Base-by-base conservation (phyloP, 2,329 filamentous ascomycete genomes). In the Phaeosphaeria sp. region DNA sequence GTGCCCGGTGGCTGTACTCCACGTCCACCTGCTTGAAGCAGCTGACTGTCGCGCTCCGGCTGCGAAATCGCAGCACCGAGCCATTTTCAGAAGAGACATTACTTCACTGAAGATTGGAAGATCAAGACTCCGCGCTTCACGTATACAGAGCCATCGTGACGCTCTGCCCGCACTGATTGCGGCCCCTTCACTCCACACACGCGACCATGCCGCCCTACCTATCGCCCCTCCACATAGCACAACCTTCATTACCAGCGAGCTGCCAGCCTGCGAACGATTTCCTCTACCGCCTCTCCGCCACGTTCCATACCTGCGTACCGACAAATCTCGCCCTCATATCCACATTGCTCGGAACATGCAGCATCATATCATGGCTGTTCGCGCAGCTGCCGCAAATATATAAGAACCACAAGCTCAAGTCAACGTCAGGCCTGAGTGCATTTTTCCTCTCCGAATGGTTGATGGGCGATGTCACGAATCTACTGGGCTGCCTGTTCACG, bases 311-410 rank as follows among this genome's bases (percentile, higher is more conserved):
- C 60, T 90, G 88, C 76, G 78, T 90, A 45, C 88, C 88, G 13
- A 88, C 86, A 18, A 83, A 84, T 53, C 81, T 89, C 53, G 87
- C 87, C 21, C 81, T 89, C 57, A 61, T 87, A 56, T 90, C 88
- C 21, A 87, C 85, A 6, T 60, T 83, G 2, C 80, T 89, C 52
- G 88, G 88, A 20, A 82, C 81, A 0, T 77, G 87, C 59, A 89
- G 86, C 67, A 90, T 90, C 59, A 65, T 88, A 50, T 85, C 87
- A 44, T 90, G 88, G 88, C 81, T 90, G 2, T 90, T 89, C 70
- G 88, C 88, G 13, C 88, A 90, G 72, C 78, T 90, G 25, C 88
- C 88, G 1, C 88, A 90, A 68, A 89, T 90, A 61, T 88, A 86
- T 77, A 89, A 89, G 78, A 90, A 90, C 70, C 86, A 86, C 70